Evolutionary conservation across 2,329 filamentous ascomycete species (phyloP).

Genomic region (Mariannaea elegans): DNA sequence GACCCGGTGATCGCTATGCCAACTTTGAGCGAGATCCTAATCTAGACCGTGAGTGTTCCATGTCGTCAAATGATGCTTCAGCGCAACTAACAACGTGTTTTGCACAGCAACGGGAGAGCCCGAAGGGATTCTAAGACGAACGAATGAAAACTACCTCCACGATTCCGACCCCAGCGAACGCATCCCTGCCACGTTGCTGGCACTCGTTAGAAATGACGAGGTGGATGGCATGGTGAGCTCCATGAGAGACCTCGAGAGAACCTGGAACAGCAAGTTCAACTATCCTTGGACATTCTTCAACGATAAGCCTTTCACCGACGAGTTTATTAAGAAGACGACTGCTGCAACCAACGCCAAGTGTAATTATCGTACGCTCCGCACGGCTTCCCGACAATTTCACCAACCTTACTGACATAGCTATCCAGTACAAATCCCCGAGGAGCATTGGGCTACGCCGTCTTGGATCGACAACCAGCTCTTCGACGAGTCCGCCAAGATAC

Average conservation of each 20-base stretch:
- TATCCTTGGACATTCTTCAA: slow-evolving; percentile 99
- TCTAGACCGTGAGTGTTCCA: slow-evolving; percentile 74
- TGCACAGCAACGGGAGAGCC: slow-evolving; percentile 82
- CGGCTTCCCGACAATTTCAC: not conserved
- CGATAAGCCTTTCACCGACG: slow-evolving; percentile 89
- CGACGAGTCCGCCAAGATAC: slow-evolving; percentile 81
- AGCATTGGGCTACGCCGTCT: slow-evolving; percentile 90
- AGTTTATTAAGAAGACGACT: slow-evolving; percentile 86
- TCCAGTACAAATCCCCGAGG: slow-evolving; percentile 85
- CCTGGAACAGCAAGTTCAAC: slow-evolving; percentile 99
- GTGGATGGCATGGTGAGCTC: slow-evolving; percentile 83
- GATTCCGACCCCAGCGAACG: slow-evolving; percentile 79
- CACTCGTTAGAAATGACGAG: slow-evolving; percentile 93
- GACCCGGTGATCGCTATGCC: slow-evolving; percentile 52
- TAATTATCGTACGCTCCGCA: slow-evolving; percentile 72
- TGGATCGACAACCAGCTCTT: slow-evolving; percentile 94
- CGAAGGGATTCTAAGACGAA: slow-evolving; percentile 76
- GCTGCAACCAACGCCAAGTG: slow-evolving; percentile 89
- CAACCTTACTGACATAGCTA: slow-evolving; percentile 8
- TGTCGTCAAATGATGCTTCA: not conserved
- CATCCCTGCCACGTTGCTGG: slow-evolving; percentile 92
- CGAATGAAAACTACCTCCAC: slow-evolving; percentile 79
- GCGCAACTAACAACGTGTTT: slow-evolving; percentile 27
- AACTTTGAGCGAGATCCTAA: slow-evolving; percentile 84
- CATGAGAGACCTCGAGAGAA: slow-evolving; percentile 91